Evolutionary conservation across 345 rosid genomes (phyloP).

Genomic region (Pugionium cornutum): DNA sequence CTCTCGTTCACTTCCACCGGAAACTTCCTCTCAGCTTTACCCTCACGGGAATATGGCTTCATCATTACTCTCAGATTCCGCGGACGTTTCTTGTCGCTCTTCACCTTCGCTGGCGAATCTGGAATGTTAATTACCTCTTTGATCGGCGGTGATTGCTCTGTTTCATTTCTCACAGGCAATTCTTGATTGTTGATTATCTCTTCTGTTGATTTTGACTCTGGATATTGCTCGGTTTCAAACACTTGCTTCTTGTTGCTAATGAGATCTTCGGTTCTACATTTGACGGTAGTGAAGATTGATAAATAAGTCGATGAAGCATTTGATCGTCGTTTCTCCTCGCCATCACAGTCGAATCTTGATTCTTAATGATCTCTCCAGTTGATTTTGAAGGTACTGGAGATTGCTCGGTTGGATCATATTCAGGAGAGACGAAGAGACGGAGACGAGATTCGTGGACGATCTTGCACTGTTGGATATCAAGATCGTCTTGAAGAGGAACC

Average conservation of each 20-base stretch:
- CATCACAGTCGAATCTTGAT: not conserved
- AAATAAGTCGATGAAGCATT: not conserved
- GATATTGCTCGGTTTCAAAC: not conserved
- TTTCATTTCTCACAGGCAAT: too few species aligned
- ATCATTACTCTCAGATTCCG: conserved; percentile 4
- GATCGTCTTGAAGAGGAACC: conserved; percentile 52
- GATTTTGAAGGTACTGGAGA: not conserved
- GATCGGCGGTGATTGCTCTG: not conserved
- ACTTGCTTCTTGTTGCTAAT: not conserved
- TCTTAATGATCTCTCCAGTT: not conserved
- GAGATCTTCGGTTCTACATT: not conserved
- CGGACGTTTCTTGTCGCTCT: not conserved
- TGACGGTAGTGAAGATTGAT: not conserved
- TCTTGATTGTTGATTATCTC: not conserved
- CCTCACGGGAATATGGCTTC: conserved; percentile 43
- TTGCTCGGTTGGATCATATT: not conserved
- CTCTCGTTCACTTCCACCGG: conserved; percentile 53
- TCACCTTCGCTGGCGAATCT: conserved; percentile 10
- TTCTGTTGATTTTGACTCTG: conserved; percentile 12
- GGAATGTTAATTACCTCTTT: conserved; percentile 7
- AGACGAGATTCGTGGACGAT: conserved; percentile 57
- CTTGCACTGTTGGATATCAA: conserved; percentile 44
- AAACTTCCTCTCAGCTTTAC: conserved; percentile 40
- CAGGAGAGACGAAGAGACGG: conserved; percentile 45
- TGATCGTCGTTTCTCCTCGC: not conserved